Conservation (phyloP, 2,329 filamentous ascomycete genomes). For the Celoporthe dispersa region DNA sequence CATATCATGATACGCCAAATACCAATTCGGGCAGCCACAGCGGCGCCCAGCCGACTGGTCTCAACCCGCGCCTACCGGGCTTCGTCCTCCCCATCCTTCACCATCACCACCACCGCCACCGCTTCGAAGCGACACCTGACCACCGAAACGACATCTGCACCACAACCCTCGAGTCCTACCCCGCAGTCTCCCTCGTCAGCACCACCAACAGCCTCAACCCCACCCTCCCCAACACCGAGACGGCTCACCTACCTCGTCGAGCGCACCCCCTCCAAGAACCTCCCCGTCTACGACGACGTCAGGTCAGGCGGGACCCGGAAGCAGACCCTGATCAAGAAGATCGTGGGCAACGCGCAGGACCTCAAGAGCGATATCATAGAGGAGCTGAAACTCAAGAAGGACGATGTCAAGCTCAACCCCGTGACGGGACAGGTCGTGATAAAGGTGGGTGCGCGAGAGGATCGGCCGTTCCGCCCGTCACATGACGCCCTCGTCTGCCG, state of each 20-base stretch:
- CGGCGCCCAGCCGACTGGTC: slow-evolving; percentile 22
- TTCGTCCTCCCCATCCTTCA: slow-evolving; percentile 1
- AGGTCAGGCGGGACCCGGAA: slow-evolving; percentile 79
- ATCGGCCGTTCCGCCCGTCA: background rate
- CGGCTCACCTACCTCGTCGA: slow-evolving; percentile 70
- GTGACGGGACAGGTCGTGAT: slow-evolving; percentile 76
- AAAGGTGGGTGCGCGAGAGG: slow-evolving; percentile 56
- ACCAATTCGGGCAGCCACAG: slow-evolving; percentile 23
- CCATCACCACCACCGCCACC: background rate
- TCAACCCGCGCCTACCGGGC: slow-evolving; percentile 5
- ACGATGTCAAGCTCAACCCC: slow-evolving; percentile 58
- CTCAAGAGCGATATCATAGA: slow-evolving; percentile 67
- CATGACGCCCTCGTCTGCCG: background rate
- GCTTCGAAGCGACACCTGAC: slow-evolving; percentile 6
- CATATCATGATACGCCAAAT: slow-evolving; percentile 23
- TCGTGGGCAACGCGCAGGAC: slow-evolving; percentile 71
- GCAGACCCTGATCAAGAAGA: slow-evolving; percentile 76
- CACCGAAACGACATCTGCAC: background rate
- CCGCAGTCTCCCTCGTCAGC: slow-evolving; percentile 22
- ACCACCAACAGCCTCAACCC: slow-evolving; percentile 23
- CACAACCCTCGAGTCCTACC: background rate
- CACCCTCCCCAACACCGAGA: slow-evolving; percentile 36
- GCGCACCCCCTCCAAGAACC: slow-evolving; percentile 70
- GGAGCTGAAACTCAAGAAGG: slow-evolving; percentile 59
- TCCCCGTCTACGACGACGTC: slow-evolving; percentile 75